A percentile compares a stretch with the other conserved stretches of the same genome.
Evolutionary conservation across 495 filamentous ascomycete genomes (phyloP).

Genomic region (Penicillium egyptiacum): DNA sequence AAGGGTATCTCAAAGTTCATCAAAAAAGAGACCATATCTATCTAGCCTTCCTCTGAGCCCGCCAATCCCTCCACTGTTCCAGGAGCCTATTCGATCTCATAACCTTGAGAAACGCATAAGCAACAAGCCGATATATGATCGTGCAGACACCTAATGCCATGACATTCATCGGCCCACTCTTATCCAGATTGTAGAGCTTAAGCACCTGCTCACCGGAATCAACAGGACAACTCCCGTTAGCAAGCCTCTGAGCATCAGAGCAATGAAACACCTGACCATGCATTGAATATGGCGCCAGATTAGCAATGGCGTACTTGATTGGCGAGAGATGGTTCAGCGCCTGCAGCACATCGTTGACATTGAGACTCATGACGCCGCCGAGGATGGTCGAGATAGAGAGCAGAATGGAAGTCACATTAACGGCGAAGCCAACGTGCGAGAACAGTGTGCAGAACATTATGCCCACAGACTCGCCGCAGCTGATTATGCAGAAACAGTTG

Average conservation of each 20-base stretch:
- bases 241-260: conserved; percentile 51
- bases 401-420: conserved; percentile 65
- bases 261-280: conserved; percentile 59
- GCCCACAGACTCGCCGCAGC: conserved; percentile 70
- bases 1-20: background rate
- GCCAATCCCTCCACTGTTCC: conserved; percentile 31
- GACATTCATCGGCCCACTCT: conserved; percentile 55
- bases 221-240: conserved; percentile 59
- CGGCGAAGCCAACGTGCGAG: conserved; percentile 69
- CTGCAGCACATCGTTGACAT: conserved; percentile 64
- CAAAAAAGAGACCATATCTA: background rate
- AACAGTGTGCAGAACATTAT: conserved; percentile 80
- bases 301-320: conserved; percentile 64
- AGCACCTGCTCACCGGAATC: conserved; percentile 62
- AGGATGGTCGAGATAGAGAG: conserved; percentile 66
- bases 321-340: conserved; percentile 69
- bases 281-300: conserved; percentile 60
- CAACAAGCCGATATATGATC: conserved; percentile 62
- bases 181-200: conserved; percentile 61
- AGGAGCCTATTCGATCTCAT: conserved; percentile 33
- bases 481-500: conserved; percentile 70
- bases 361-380: conserved; percentile 65
- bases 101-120: conserved; percentile 59
- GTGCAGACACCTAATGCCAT: conserved; percentile 58
- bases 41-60: conserved; percentile 10